Evolutionary conservation across 108 stramenopile genomes (phyloP), one percentile per base, ranked within the genome.

Genomic region (Schizochytrium sp.): DNA sequence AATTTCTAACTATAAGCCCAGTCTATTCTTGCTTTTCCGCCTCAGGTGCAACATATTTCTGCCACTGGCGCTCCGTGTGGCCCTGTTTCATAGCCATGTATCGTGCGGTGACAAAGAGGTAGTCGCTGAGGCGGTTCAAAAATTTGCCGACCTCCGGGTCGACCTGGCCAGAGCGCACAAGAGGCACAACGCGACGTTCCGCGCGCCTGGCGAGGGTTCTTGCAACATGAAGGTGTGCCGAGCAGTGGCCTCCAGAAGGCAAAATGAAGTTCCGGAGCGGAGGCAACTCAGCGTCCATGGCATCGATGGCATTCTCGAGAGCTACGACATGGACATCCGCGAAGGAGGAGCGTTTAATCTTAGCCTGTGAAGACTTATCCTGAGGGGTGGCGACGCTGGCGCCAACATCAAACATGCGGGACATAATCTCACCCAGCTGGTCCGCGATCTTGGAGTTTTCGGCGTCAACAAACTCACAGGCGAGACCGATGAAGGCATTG

Each of bases 151-250:
- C 89, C 4, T 12, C 8, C 3, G 87, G 19, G 3, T 72, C 72
- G 47, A 60, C 87, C 61, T 61, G 53, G 12, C 87, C 89, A n/a
- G 4, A 40, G 19, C 72, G 89, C 0, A 90, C 89, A n/a, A 90
- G 87, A 2, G 55, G 61, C 0, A 72, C 64, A 12, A 90, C 41
- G 13, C 42, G 56, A 46, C 89, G 87, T 59, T 90, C 89, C 10
- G 89, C 89, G 4, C 89, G 76, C 15, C 89, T 13, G 19, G 76
- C 87, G 4, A 87, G 19, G 15, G 57, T 59, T 19, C 89, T 12
- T 40, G 89, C 89, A 3, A 88, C 87, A 87, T 90, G 89, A 3
- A 90, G 61, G 38, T 90, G 89, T 3, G 89, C 87, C 4, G 89
- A 47, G 41, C 76, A 58, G 12, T 87, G 50, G 44, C 89, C 89